Base-by-base conservation (phyloP, 2,329 filamentous ascomycete species). In the Zalaria obscura region DNA sequence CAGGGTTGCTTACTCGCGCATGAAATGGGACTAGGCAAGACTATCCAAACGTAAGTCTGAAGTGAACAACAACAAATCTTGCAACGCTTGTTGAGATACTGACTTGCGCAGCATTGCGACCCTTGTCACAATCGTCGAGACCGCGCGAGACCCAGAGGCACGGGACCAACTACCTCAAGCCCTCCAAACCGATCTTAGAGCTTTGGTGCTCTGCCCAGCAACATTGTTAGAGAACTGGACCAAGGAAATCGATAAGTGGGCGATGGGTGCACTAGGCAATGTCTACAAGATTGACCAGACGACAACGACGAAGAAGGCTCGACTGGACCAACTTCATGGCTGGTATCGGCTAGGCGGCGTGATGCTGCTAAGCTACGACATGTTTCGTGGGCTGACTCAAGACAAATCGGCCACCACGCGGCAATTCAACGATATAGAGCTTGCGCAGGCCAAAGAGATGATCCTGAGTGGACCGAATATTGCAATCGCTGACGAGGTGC, bases 1-100 rank as follows among this genome's bases (percentile, higher is more conserved):
- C 78, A 87, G 58, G 87, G 87, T 2, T 93, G 84, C 54, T 69
- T 93, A 8, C 68, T 94, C 18, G 83, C 87, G 4, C 87, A 94
- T 57, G 85, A 83, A 0, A 94, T 94, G 87, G 88, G 88, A 1
- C 64, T 94, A 2, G 87, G 87, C 10, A 95, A 94, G 64, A 93
- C 87, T 0, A 86, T 93, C 79, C 87, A 94, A 63, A 18, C 18
- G 18, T 18, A 18, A 18, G 18, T 18, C 18, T 18, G 18, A 18
- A 18, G 18, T 18, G 18, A 18, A 18, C 18, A 18, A 18, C 18
- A 18, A 18, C 18, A 18, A 18, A 18, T 18, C 18, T 18, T 18
- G 18, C 18, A 18, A 18, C 18, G 18, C 18, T 18, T 18, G 18
- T 18, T 18, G 18, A 18, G 18, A 18, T 18, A 18, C 18, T 18